These are phyloP conservation scores for Penicillium sp. DNA, from an alignment of 2,329 filamentous ascomycete species.

Conservation along the genomic window DNA sequence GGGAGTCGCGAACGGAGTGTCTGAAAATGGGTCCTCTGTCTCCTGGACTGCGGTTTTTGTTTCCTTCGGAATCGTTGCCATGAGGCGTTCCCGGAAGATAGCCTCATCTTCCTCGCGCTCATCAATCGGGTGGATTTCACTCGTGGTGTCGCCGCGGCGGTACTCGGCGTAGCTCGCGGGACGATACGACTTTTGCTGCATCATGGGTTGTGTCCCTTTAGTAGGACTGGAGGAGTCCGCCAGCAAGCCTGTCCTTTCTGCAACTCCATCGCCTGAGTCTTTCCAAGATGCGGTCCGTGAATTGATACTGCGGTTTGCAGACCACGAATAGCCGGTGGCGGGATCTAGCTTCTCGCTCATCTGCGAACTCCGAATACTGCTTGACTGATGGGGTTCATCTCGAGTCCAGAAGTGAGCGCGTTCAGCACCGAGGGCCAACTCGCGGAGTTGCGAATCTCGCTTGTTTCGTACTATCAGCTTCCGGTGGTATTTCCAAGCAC, in stretches of 20 bases:
- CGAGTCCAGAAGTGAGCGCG: constrained; percentile 45
- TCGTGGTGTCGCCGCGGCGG: constrained; percentile 52
- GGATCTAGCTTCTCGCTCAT: constrained; percentile 22
- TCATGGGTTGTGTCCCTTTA: constrained; percentile 37
- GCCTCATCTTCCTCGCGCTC: constrained; percentile 62
- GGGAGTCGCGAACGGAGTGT: constrained; percentile 30
- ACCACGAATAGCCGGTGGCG: constrained; percentile 33
- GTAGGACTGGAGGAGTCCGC: constrained; percentile 44
- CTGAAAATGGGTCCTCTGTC: constrained; percentile 29
- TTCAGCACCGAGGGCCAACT: constrained; percentile 54
- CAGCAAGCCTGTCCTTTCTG: constrained; percentile 46
- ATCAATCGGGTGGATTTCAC: constrained; percentile 64
- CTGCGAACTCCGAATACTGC: constrained; percentile 36
- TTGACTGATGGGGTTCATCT: constrained; percentile 43
- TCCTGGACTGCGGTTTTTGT: constrained; percentile 9
- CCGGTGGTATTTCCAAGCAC: constrained; percentile 55
- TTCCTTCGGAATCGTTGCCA: constrained; percentile 22
- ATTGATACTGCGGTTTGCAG: constrained; percentile 19
- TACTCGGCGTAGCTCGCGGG: constrained; percentile 53
- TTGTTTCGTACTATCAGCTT: constrained; percentile 45
- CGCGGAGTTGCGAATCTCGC: constrained; percentile 58
- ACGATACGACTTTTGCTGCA: constrained; percentile 30
- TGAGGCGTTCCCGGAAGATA: constrained; percentile 21
- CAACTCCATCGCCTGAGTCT: constrained; percentile 32
- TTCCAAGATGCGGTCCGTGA: constrained; percentile 25